Evolutionary conservation across 2,329 filamentous ascomycete species (phyloP).

Genomic region (Alternaria atra): DNA sequence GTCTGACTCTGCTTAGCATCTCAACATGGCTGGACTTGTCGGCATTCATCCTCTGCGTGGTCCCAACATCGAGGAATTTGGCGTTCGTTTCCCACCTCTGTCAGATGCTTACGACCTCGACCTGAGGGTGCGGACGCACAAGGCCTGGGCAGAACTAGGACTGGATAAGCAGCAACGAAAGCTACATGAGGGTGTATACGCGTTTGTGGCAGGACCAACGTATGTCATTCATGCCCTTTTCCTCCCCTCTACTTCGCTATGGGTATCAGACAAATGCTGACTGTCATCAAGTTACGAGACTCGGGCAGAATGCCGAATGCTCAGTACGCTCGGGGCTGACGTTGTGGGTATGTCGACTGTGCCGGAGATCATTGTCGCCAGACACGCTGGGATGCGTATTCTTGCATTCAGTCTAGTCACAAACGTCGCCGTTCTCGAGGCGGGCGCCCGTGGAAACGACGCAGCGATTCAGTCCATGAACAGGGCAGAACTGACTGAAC

Average conservation of each 20-base stretch:
- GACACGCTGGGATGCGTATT: conserved; percentile 70
- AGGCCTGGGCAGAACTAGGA: conserved; percentile 63
- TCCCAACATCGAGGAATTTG: conserved; percentile 69
- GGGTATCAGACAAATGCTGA: conserved; percentile 15
- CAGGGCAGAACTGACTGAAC: conserved; percentile 61
- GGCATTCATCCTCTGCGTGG: conserved; percentile 70
- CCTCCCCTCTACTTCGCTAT: conserved; percentile 3
- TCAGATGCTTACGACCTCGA: conserved; percentile 73
- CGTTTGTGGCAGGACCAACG: conserved; percentile 70
- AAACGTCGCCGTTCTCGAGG: conserved; percentile 68
- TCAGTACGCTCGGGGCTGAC: conserved; percentile 69
- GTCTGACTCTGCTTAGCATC: conserved; percentile 57
- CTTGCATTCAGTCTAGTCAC: conserved; percentile 73
- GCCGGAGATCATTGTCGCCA: conserved; percentile 72
- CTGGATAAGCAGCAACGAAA: conserved; percentile 58
- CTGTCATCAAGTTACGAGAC: conserved; percentile 66
- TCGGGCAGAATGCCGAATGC: conserved; percentile 70
- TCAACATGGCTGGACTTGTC: conserved; percentile 69
- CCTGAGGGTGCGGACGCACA: conserved; percentile 65
- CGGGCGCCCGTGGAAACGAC: conserved; percentile 67
- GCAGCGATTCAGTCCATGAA: conserved; percentile 60
- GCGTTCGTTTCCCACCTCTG: conserved; percentile 68
- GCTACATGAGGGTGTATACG: conserved; percentile 72
- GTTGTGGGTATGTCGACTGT: conserved; percentile 77
- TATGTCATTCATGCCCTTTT: conserved; percentile 43